Percentiles rank a stretch among this genome's conserved stretches.
Evolutionary conservation across 2,329 filamentous ascomycete genomes (phyloP).

Genomic region (Fusarium burgessii): DNA sequence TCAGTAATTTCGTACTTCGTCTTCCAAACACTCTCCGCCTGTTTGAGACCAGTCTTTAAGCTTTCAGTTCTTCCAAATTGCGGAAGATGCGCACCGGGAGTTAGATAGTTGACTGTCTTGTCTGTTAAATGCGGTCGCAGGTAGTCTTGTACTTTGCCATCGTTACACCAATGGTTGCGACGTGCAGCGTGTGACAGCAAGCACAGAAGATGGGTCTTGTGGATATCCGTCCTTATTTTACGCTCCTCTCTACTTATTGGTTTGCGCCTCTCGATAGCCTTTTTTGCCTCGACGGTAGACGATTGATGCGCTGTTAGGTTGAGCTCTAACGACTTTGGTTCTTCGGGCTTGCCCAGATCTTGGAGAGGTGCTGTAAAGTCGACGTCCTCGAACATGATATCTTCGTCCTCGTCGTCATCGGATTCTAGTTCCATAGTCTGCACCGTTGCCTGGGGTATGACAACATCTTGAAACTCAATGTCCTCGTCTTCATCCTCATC

Average conservation of each 20-base stretch:
- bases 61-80: constrained; percentile 83
- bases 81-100: constrained; percentile 73
- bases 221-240: constrained; percentile 75
- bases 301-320: constrained; percentile 63
- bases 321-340: constrained; percentile 59
- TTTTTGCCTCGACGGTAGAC: constrained; percentile 48
- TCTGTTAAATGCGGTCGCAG: constrained; percentile 74
- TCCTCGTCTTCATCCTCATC: constrained; percentile 57
- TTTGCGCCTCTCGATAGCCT: constrained; percentile 59
- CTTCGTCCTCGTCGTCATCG: constrained; percentile 60
- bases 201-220: constrained; percentile 88
- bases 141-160: constrained; percentile 73
- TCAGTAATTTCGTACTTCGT: constrained; percentile 77
- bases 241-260: constrained; percentile 67
- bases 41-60: constrained; percentile 81
- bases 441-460: constrained; percentile 59
- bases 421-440: constrained; percentile 65
- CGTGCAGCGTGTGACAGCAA: constrained; percentile 81
- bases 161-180: constrained; percentile 92
- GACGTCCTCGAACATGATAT: constrained; percentile 62
- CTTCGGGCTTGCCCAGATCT: constrained; percentile 39
- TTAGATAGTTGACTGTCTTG: constrained; percentile 75
- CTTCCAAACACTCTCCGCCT: constrained; percentile 75
- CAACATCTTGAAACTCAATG: constrained; percentile 64
- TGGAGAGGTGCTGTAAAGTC: constrained; percentile 53